A percentile compares a stretch with the other conserved stretches of the same genome.
phyloP scores from a whole-genome alignment of 1,139 yeast species.

The Geotrichum citri-aurantii region DNA sequence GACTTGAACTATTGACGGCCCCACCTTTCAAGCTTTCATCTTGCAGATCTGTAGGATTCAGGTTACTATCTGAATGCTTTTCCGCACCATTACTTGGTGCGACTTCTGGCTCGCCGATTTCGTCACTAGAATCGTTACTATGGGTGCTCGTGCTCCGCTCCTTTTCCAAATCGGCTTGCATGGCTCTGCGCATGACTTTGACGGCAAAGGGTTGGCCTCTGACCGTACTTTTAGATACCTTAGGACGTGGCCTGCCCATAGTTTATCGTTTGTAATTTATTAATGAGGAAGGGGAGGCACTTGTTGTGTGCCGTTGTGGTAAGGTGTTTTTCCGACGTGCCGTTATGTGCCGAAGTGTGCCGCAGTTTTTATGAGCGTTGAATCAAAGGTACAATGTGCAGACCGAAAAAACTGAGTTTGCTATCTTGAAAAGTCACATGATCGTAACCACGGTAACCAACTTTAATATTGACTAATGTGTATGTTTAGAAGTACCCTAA shows the following conservation, averaged over 20 bases:
- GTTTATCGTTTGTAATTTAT: not conserved
- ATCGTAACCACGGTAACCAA: not conserved
- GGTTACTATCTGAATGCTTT: not conserved
- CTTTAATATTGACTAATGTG: not conserved
- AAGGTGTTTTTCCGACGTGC: not conserved
- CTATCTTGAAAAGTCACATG: not conserved
- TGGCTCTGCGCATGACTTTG: conserved; percentile 4
- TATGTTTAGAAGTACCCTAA: not conserved
- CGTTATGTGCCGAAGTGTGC: not conserved
- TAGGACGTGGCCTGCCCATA: conserved; percentile 12
- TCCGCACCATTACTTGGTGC: not conserved
- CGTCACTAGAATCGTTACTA: not conserved
- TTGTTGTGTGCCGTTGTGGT: not conserved
- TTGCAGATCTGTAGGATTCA: not conserved
- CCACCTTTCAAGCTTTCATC: not conserved
- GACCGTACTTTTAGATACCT: conserved; percentile 10
- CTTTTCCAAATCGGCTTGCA: not conserved
- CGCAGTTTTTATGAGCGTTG: not conserved
- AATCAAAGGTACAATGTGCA: not conserved
- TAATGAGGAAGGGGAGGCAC: too few relatives aligned
- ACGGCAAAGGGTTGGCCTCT: conserved; percentile 12
- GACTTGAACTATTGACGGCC: not conserved
- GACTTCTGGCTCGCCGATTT: not conserved
- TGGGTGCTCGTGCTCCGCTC: not conserved
- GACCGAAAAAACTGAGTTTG: not conserved